phyloP scores from a whole-genome alignment of 2,329 filamentous ascomycete species.

The Emmonsiellopsis sp. region DNA sequence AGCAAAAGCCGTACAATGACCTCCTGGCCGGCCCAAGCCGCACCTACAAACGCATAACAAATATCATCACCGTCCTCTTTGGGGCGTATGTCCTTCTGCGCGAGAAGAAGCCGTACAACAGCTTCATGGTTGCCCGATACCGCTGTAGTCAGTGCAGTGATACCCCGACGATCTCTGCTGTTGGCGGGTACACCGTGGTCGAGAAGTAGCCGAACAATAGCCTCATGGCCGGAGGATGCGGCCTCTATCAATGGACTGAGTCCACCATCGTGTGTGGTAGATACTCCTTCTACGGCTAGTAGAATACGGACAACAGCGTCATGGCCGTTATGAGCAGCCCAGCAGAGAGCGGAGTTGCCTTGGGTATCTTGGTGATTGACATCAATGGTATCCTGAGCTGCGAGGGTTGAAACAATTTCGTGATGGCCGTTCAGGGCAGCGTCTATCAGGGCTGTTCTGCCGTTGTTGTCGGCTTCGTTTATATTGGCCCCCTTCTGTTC shows the following conservation, averaged over 20 bases:
- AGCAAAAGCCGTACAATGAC: too few relatives aligned
- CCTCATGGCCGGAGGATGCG: too few relatives aligned
- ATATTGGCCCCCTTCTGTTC: not conserved
- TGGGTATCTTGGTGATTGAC: not conserved
- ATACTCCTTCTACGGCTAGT: too few relatives aligned
- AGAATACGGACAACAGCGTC: too few relatives aligned
- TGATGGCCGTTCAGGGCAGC: slow-evolving; percentile 5
- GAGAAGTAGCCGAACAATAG: too few relatives aligned
- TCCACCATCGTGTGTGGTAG: too few relatives aligned
- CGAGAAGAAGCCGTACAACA: not conserved
- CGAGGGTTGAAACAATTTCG: not conserved
- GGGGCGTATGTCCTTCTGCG: not conserved
- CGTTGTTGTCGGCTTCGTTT: slow-evolving; percentile 6
- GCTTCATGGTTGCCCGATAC: not conserved
- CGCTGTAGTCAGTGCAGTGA: too few relatives aligned
- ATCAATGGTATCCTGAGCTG: not conserved
- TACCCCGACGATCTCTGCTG: too few relatives aligned
- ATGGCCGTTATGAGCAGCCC: not conserved
- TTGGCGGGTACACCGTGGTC: too few relatives aligned
- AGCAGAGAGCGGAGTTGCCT: not conserved
- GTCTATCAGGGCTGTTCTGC: slow-evolving; percentile 7
- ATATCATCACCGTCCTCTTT: not conserved
- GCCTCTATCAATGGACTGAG: too few relatives aligned
- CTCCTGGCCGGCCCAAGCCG: not conserved
- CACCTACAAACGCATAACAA: too few relatives aligned